Evolutionary conservation across 176 grass and related monocot species (phyloP), one percentile per base, ranked within the genome.

Genomic region (Zoysia japonica): DNA sequence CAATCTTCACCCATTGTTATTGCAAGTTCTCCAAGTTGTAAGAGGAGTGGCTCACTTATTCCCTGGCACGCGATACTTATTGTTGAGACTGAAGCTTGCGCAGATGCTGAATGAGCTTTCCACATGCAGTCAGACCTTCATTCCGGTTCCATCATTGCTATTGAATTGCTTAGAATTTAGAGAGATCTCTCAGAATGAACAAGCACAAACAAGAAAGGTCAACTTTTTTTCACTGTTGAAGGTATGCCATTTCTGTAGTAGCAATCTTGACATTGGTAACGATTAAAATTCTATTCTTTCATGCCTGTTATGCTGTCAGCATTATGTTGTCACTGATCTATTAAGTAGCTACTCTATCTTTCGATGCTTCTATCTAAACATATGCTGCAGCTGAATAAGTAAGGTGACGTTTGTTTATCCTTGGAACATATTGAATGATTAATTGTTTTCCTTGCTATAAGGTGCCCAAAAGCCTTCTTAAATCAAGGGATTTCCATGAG

Each of bases 21-120:
- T 86, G 55, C 75, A 82, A 72, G 75, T 90, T 81, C 77, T 89
- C 80, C 82, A 86, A 83, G 70, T 98, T 64, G 76, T 95, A 85
- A 92, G 80, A 70, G 96, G 90, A 65, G 81, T 93, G 78, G 78
- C 84, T 84, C 82, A 85, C 42, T 78, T 98, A 79, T 98, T 95
- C 78, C 78, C 62, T 17, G 96, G 87, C 45, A 77, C 75, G 60
- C 78, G 84, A 39, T 93, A 90, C 81, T 79, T 95, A 70, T 90
- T 90, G 51, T 56, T 94, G 47, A 94, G 88, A 60, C 74, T 98
- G 67, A 98, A 85, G 79, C 93, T 93, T 72, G 88, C 76, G 35
- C 88, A 87, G 65, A 95, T 98, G 92, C 76, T 95, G 60, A 98
- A 98, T 75, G 88, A 89, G 45, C 96, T 98, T 57, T 92, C 90